Evolutionary conservation across 805 yeast genomes (phyloP).

Genomic region (Candida odintsovae): DNA sequence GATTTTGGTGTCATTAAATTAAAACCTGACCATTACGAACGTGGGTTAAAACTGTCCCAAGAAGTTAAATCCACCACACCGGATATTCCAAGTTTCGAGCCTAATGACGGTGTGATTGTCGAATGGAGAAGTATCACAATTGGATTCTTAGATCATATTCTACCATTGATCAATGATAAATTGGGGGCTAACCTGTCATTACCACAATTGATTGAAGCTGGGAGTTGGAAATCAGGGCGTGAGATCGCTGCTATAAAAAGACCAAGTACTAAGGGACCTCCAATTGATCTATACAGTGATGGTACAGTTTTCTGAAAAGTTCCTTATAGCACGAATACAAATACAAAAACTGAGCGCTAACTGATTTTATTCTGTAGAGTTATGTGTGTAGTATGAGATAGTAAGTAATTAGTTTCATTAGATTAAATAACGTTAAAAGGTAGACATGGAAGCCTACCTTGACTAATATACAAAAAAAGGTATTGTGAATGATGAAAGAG

Average conservation of each 20-base stretch:
- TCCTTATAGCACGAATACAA: neutral
- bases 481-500: neutral
- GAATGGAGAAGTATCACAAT: conserved; percentile 65
- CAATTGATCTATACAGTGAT: conserved; percentile 55
- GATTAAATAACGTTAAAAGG: neutral
- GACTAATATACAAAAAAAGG: no score
- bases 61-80: conserved; percentile 22
- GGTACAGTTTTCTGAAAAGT: conserved; percentile 52
- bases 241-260: conserved; percentile 49
- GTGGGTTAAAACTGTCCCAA: conserved; percentile 34
- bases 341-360: no score
- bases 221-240: conserved; percentile 64
- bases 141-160: conserved; percentile 46
- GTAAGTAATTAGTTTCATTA: neutral
- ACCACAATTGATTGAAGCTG: conserved; percentile 63
- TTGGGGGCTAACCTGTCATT: conserved; percentile 35
- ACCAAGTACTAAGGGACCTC: conserved; percentile 50
- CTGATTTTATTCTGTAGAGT: no score
- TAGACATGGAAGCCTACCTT: neutral
- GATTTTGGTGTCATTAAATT: conserved; percentile 47
- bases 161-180: conserved; percentile 45
- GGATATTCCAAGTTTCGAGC: conserved; percentile 42
- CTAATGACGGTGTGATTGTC: conserved; percentile 54
- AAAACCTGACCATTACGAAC: conserved; percentile 33
- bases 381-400: neutral